Evolutionary conservation across 306 rosid genomes (phyloP), one percentile per base, ranked within the genome.

Genomic region (Fragaria ananassa): DNA sequence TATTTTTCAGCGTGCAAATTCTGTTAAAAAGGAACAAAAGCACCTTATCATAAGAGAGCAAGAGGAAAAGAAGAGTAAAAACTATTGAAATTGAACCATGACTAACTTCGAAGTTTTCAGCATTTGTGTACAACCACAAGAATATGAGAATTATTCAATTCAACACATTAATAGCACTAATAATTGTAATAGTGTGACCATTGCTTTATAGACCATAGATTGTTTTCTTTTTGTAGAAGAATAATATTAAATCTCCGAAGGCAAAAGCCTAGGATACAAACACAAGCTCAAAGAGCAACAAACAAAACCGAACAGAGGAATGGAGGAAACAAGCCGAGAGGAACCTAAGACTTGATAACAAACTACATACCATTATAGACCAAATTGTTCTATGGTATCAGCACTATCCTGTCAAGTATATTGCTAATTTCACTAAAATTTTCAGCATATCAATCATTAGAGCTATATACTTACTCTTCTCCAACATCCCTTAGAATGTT

Each of bases 401-500:
- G 45, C 27, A 49, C 10, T 31, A 21, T 17, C 56, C 45, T 71
- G 51, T 10, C 25, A 29, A 29, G 2, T 29, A 47, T 8, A 9
- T 70, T 29, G 27, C 74, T 70, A 18, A 49, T 6, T 47, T 29
- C 29, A 27, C 31, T 18, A 19, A 50, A 17, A 49, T 1, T 4
- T 29, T 49, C 4, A 49, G 74, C 19, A 70, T 10, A 50, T 50
- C 34, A 71, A 49, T 51, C 19, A 6, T 71, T 71, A 31, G 31
- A 9, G 18, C 45, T 18, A 5, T 50, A 31, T 65, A 12, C 97
- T 82, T 86, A 93, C 98, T 93, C 98, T 86, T 93, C 98, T 80
- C 98, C 97, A 27, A 93, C 98, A 56, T 93, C 98, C 80, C 98
- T 87, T 75, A 93, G 93, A 39, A 93, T 93, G 82, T 93, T 93